These are phyloP conservation scores for Sarocladiaceae sp. DNA, from an alignment of 2,329 filamentous ascomycete species.

Conservation along the genomic window DNA sequence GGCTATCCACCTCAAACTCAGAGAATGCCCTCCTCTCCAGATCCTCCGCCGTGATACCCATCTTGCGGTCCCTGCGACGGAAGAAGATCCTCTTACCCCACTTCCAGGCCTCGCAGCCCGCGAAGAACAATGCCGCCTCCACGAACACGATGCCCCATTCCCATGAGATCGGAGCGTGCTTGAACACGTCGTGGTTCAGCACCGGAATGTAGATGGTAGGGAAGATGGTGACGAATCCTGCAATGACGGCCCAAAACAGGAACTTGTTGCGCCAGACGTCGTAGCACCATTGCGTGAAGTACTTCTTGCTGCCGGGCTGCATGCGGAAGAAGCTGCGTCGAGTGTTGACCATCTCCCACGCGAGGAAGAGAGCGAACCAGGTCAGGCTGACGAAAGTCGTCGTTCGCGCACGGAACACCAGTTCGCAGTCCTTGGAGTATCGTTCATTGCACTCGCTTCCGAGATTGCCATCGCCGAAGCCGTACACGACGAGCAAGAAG, in stretches of 20 bases:
- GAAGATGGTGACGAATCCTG: constrained; percentile 42
- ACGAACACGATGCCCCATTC: constrained; percentile 58
- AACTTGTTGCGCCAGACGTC: constrained; percentile 69
- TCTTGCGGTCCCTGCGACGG: constrained; percentile 23
- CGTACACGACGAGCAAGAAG: constrained; percentile 50
- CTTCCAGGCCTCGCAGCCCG: constrained; percentile 55
- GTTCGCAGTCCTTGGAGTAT: constrained; percentile 49
- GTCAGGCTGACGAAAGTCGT: constrained; percentile 70
- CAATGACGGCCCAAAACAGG: constrained; percentile 56
- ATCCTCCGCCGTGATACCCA: constrained; percentile 7
- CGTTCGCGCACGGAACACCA: constrained; percentile 64
- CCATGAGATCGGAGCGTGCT: constrained; percentile 54
- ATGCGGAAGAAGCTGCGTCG: constrained; percentile 70
- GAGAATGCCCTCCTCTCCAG: constrained; percentile 13
- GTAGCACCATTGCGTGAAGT: constrained; percentile 61
- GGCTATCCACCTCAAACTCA: constrained; percentile 9
- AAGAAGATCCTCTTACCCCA: constrained; percentile 47
- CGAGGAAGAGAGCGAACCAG: constrained; percentile 70
- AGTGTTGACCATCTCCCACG: constrained; percentile 71
- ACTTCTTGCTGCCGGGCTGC: constrained; percentile 56
- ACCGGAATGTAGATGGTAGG: constrained; percentile 53
- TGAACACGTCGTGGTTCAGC: constrained; percentile 53
- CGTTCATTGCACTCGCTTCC: constrained; percentile 55
- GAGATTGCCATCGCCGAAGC: constrained; percentile 47
- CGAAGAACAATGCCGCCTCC: constrained; percentile 50